These are phyloP conservation scores for Brassica carinata DNA, from an alignment of 345 rosid species.

Conservation along the genomic window DNA sequence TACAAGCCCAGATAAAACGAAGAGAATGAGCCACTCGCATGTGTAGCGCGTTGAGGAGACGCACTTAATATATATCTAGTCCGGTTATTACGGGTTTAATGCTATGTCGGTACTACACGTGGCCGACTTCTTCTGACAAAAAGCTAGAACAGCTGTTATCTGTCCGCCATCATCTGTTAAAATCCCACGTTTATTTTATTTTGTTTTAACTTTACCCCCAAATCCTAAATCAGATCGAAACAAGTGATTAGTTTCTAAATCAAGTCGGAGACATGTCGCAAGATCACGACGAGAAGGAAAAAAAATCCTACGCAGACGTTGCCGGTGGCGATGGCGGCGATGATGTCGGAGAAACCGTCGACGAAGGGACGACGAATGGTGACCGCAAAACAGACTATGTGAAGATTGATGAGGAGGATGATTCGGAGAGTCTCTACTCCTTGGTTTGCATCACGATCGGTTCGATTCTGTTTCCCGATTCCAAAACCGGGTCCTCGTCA, in stretches of 20 bases:
- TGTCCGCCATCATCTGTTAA: slow-evolving; percentile 2
- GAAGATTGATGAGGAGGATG: background rate
- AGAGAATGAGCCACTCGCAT: background rate
- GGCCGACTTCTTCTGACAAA: slow-evolving; percentile 11
- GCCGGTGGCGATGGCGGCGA: slow-evolving; percentile 14
- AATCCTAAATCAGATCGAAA: slow-evolving; percentile 17
- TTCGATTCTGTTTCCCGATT: slow-evolving; percentile 55
- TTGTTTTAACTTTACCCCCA: background rate
- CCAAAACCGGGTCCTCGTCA: slow-evolving; percentile 25
- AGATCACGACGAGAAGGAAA: slow-evolving; percentile 27
- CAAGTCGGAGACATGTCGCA: slow-evolving; percentile 37
- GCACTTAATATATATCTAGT: too few relatives aligned
- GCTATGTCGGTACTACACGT: slow-evolving; percentile 20
- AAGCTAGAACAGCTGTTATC: background rate
- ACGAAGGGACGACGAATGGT: slow-evolving; percentile 22
- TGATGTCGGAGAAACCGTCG: slow-evolving; percentile 27
- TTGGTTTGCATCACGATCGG: slow-evolving; percentile 52
- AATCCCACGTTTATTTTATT: background rate
- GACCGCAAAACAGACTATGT: background rate
- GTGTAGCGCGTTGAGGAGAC: too few relatives aligned
- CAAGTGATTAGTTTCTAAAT: slow-evolving; percentile 2
- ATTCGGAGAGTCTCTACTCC: slow-evolving; percentile 45
- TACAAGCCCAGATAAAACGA: background rate
- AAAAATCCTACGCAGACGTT: slow-evolving; percentile 13
- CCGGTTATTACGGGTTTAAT: background rate